Base-by-base conservation (phyloP, 805 yeast species). In the Candida broadrunensis region DNA sequence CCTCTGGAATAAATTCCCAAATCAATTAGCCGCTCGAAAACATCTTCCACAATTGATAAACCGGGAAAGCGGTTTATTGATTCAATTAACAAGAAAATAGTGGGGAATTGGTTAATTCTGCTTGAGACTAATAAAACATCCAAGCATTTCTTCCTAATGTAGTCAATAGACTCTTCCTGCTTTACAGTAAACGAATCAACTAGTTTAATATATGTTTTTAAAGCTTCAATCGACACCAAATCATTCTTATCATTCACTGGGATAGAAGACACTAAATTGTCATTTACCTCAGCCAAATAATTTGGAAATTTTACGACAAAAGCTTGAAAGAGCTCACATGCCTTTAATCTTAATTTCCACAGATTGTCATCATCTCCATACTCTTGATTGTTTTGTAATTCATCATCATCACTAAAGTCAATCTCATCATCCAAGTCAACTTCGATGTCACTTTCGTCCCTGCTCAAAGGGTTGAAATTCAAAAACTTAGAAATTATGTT, bases 311-410 rank as follows among this genome's bases (percentile, higher is more conserved):
- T 47, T 2, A 51, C 52, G n/a, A 75, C 59, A 12, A 50, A 35
- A 6, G 43, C 32, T 16, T 68, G 56, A 6, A 75, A 51, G 25
- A 80, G 51, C 23, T 60, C 62, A 5, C 77, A 67, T 0, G 86
- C 61, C 39, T 72, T 73, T 32, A 77, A 64, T 44, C 93, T 65
- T 15, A 85, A 60, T 47, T 77, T 81, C 85, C 90, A 82, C 7
- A 67, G 61, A 39, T 59, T 59, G 33, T 65, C 68, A 38, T 67
- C 69, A 14, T 65, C 68, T 43, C 57, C 60, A 13, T 7, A 11
- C 12, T 26, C 29, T 7, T 26, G 14, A 26, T 9, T 13, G 12
- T 11, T 11, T 15, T 65, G 71, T 52, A 39, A 49, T 5, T 51
- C 61, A 26, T 70, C 77, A n/a, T 66, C 75, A n/a, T 72, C 76